Conservation (phyloP, 176 grass and related monocot species). For the Carex scoparia region DNA sequence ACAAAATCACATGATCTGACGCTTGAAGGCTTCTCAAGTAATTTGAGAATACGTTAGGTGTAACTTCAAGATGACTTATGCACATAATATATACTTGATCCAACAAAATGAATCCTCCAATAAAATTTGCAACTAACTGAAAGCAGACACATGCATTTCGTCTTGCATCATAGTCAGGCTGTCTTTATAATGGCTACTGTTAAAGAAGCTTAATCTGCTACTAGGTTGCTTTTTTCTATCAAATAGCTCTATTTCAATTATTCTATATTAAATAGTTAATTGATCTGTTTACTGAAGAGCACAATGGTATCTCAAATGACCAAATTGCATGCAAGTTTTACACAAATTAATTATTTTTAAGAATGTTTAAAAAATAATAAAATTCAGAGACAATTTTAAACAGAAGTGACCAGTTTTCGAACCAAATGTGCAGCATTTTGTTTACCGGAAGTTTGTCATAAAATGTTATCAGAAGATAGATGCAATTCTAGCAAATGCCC, state of each 20-base stretch:
- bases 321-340: background rate
- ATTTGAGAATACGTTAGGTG: background rate
- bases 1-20: background rate
- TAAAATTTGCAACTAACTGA: background rate
- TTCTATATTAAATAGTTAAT: background rate
- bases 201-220: background rate
- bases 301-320: background rate
- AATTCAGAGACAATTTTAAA: background rate
- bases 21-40: background rate
- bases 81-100: background rate
- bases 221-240: background rate
- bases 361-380: background rate
- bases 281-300: background rate
- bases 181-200: background rate
- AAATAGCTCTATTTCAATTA: background rate
- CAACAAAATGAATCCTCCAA: background rate
- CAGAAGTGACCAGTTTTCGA: background rate
- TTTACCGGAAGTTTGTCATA: background rate
- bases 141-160: background rate
- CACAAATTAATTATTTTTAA: background rate
- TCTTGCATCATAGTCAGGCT: background rate
- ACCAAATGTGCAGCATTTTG: background rate
- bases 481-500: background rate
- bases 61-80: background rate
- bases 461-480: background rate